Base-by-base conservation (phyloP, 306 rosid species). In the Prinsepia uniflora region DNA sequence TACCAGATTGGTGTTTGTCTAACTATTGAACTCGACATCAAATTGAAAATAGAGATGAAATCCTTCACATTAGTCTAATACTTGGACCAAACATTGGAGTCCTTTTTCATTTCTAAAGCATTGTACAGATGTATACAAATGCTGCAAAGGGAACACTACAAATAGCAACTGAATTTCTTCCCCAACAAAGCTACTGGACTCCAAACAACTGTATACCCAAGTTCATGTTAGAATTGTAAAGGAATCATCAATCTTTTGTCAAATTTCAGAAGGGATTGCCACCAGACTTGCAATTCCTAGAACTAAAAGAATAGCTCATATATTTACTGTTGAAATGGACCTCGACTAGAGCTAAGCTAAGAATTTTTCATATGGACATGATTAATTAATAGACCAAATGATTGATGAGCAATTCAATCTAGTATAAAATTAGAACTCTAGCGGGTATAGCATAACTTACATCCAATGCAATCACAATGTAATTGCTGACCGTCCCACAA, bases 101-200 rank as follows among this genome's bases (percentile, higher is more conserved):
- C 44, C 36, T 36, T 18, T 18, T 39, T 11, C 52, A 58, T 56
- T 71, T 17, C 12, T 50, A 34, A 41, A 40, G 17, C 17, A 75
- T 54, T 65, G 34, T 12, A 42, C 48, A 22, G 4, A 4, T 19
- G 22, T 22, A 12, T 40, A 60, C 30, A 45, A 43, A 42, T 68
- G 43, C 56, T 17, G 36, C 54, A 47, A 40, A 61, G 41, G 50
- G 11, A 56, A 20, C 74, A 49, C 63, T 15, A n/a, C 50, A 65
- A 55, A 14, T 45, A 71, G 53, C 36, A 18, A 24, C 6, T 39
- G 24, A 19, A 36, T 39, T 36, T 44, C 47, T 30, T 30, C 30
- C 43, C 43, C 42, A 34, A 58, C 63, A 58, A 24, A 58, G 12
- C 36, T 30, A 58, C 43, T 13, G 10, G 63, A 34, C 42, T 58